Conservation (phyloP, 371 early-diverging fungal genomes). For the Thermomucor indicae-seudaticae region DNA sequence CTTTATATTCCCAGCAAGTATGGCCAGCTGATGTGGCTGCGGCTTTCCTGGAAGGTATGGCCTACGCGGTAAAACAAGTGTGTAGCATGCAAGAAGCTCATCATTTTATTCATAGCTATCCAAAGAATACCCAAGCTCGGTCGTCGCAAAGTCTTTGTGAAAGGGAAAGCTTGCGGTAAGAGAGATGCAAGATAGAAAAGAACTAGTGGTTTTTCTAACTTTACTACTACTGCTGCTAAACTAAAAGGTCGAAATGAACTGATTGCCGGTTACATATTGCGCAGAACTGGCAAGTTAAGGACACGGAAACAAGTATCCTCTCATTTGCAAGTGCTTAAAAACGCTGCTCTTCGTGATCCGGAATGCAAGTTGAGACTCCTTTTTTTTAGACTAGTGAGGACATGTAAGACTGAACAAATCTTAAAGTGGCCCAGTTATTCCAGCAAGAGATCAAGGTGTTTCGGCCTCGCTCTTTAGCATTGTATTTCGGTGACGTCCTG, state of each 20-base stretch:
- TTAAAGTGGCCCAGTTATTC: no score
- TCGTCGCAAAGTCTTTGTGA: constrained; percentile 54
- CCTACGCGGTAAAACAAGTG: neutral
- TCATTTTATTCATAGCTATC: constrained; percentile 29
- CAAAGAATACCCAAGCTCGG: constrained; percentile 57
- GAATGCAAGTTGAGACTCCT: constrained; percentile 45
- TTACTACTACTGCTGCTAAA: neutral
- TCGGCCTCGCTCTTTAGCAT: no score
- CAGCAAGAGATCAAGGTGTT: no score
- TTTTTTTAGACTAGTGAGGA: no score
- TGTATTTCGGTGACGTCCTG: no score
- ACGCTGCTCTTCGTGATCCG: constrained; percentile 63
- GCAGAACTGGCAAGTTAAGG: constrained; percentile 59
- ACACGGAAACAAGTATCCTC: constrained; percentile 80
- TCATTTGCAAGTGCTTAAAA: constrained; percentile 76
- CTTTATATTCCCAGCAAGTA: no score
- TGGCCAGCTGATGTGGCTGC: neutral
- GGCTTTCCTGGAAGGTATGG: neutral
- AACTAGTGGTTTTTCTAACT: neutral
- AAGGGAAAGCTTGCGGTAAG: constrained; percentile 62
- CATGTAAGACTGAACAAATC: no score
- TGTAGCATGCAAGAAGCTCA: neutral
- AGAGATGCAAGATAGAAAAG: neutral
- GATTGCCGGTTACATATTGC: constrained; percentile 71
- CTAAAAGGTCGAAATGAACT: constrained; percentile 73